Percentiles rank a stretch among this genome's conserved stretches.
Evolutionary conservation across 352 stramenopile species (phyloP).

Genomic region (Globisporangium paddicum): DNA sequence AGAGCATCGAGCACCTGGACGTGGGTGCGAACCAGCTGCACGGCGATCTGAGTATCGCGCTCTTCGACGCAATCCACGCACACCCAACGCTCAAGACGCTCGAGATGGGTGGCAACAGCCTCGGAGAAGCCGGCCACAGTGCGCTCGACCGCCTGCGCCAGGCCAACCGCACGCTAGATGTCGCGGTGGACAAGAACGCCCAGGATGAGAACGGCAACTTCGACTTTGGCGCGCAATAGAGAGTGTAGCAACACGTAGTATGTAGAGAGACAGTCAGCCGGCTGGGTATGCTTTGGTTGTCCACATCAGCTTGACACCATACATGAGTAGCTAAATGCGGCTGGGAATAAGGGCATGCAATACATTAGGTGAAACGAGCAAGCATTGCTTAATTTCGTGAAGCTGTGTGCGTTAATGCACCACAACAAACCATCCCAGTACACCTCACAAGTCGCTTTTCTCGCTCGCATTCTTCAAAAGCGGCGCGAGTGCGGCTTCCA

Average conservation of each 20-base stretch:
- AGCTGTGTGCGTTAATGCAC: not conserved
- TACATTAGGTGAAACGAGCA: not conserved
- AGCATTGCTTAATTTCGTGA: not conserved
- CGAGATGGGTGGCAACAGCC: slow-evolving; percentile 80
- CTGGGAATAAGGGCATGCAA: not conserved
- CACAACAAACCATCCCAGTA: slow-evolving; percentile 14
- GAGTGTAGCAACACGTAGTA: not conserved
- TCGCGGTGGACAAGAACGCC: slow-evolving; percentile 77
- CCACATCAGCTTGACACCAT: not conserved
- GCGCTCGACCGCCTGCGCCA: slow-evolving; percentile 58
- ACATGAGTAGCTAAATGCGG: not conserved
- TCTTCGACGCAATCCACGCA: slow-evolving; percentile 61
- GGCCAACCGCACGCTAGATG: slow-evolving; percentile 55
- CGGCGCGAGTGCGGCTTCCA: slow-evolving; percentile 40
- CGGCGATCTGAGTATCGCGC: slow-evolving; percentile 40
- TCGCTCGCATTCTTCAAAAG: slow-evolving; percentile 20
- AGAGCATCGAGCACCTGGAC: slow-evolving; percentile 51
- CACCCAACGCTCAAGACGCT: slow-evolving; percentile 71
- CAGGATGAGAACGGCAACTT: slow-evolving; percentile 65
- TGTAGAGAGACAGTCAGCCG: slow-evolving; percentile 12
- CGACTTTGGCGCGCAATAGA: slow-evolving; percentile 23
- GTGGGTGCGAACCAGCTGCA: slow-evolving; percentile 72
- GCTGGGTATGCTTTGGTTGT: too few species aligned
- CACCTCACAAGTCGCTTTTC: slow-evolving; percentile 2
- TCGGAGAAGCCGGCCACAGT: slow-evolving; percentile 56